These are phyloP conservation scores for Mycena metata DNA, from an alignment of 768 basidiomycete species.

Conservation along the genomic window DNA sequence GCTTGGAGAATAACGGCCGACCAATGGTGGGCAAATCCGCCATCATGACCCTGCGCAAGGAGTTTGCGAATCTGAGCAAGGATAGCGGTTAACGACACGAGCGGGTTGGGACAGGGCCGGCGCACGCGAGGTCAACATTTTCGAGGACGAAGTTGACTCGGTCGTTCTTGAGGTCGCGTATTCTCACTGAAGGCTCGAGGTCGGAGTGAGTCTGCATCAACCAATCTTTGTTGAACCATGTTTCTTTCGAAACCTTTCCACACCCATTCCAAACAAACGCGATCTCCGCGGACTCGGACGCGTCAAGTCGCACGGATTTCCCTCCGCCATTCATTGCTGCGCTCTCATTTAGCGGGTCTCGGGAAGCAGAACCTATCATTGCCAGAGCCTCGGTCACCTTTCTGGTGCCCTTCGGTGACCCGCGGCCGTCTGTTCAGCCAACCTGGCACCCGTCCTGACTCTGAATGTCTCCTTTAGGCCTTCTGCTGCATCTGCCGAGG, in stretches of 20 bases:
- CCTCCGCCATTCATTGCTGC: too few relatives aligned
- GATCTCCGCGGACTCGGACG: neutral
- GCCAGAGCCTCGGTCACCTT: too few relatives aligned
- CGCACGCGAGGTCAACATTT: conserved; percentile 97
- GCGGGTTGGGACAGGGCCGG: conserved; percentile 28
- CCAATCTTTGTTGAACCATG: neutral
- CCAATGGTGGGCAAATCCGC: conserved; percentile 97
- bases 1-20: neutral
- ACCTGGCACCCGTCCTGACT: too few relatives aligned
- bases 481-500: too few relatives aligned
- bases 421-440: too few relatives aligned
- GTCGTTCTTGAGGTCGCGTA: conserved; percentile 88
- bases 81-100: conserved; percentile 29
- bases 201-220: conserved; percentile 45
- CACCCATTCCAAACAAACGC: neutral
- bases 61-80: conserved; percentile 86
- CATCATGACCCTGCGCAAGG: conserved; percentile 92
- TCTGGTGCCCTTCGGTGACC: too few relatives aligned
- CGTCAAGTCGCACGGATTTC: neutral
- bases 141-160: conserved; percentile 92
- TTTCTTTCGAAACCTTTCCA: neutral
- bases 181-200: conserved; percentile 78
- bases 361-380: too few relatives aligned
- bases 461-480: too few relatives aligned
- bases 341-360: too few relatives aligned